Evolutionary conservation across 169 alveolate genomes (phyloP), one percentile per base, ranked within the genome.

Genomic region (Cryptosporidium meleagridis): DNA sequence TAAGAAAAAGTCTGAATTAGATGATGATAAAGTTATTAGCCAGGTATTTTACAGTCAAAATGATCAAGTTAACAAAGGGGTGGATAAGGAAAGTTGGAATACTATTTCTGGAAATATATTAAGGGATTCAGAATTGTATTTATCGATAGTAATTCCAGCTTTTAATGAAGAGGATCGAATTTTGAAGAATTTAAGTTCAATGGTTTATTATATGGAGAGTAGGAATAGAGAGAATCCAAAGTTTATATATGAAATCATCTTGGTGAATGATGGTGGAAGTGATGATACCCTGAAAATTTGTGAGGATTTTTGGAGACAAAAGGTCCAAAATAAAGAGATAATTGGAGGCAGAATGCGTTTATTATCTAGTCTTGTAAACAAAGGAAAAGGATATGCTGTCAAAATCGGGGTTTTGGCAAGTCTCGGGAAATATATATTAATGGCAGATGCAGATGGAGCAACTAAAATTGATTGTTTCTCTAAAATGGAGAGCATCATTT

Each of bases 381-480:
- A 86, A 52, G 98, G 98, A 31, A 96, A 96, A 92, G 98, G 98
- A 10, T 92, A 92, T 51, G 97, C 98, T 39, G 97, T 96, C 29
- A 87, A 33, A 8, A 23, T 91, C 72, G 97, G 97, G 0, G 94
- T 94, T 86, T 69, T 93, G 53, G 72, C 85, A 70, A 85, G 94
- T 7, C 69, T 91, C 67, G 97, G 97, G 21, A 84, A 93, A 65
- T 89, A 92, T 39, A 69, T 91, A 44, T 75, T 96, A 70, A 93
- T 96, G 93, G 91, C 93, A n/a, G 98, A 96, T 91, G 96, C 97
- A 23, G 98, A 96, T 93, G 96, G 96, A n/a, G 98, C 98, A 1
- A 94, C 97, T 21, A 95, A 94, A 61, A 89, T 95, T 33, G 93
- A 87, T n/a, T 93, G 93, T 51, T 92, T 92, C 69, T 92, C 70